Percentiles rank a stretch among this genome's conserved stretches.
phyloP scores from a whole-genome alignment of 352 stramenopile species.

The Phytophthora cryptogea region DNA sequence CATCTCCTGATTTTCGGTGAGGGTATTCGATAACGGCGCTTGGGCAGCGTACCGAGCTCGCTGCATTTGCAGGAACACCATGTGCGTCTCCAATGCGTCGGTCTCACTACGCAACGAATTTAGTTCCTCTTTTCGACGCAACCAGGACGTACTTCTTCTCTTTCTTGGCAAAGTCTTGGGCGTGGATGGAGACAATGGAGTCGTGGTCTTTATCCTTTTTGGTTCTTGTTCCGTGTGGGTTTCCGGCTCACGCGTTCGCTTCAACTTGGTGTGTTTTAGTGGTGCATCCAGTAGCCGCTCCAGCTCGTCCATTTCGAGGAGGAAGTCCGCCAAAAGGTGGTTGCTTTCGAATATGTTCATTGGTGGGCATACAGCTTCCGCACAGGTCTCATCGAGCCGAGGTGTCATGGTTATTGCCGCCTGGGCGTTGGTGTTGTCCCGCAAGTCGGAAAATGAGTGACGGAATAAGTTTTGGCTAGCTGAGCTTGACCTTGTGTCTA shows the following conservation, averaged over 20 bases:
- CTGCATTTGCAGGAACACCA: slow-evolving; percentile 3
- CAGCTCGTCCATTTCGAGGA: slow-evolving; percentile 21
- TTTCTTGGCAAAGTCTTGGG: not conserved
- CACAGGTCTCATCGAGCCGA: not conserved
- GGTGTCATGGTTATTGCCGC: not conserved
- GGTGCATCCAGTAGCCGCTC: not conserved
- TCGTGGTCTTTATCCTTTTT: not conserved
- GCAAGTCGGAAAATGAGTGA: slow-evolving; percentile 17
- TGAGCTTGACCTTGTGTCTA: slow-evolving; percentile 2
- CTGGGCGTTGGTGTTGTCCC: slow-evolving; percentile 1
- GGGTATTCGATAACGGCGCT: not conserved
- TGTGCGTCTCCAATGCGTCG: not conserved
- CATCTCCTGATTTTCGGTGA: slow-evolving; percentile 6
- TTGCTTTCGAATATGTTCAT: slow-evolving; percentile 14
- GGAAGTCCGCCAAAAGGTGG: slow-evolving; percentile 9
- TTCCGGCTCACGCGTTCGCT: not conserved
- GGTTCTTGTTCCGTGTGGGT: not conserved
- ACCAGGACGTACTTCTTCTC: slow-evolving; percentile 18
- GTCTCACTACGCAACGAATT: slow-evolving; percentile 7
- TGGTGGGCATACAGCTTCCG: no score
- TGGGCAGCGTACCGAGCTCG: not conserved
- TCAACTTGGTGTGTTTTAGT: not conserved
- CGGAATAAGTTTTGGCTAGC: not conserved
- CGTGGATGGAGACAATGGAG: not conserved
- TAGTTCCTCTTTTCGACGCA: slow-evolving; percentile 18